Percentiles rank a stretch among this genome's conserved stretches.
phyloP scores from a whole-genome alignment of 73 alveolate species.

The Paramecium sonneborni region DNA sequence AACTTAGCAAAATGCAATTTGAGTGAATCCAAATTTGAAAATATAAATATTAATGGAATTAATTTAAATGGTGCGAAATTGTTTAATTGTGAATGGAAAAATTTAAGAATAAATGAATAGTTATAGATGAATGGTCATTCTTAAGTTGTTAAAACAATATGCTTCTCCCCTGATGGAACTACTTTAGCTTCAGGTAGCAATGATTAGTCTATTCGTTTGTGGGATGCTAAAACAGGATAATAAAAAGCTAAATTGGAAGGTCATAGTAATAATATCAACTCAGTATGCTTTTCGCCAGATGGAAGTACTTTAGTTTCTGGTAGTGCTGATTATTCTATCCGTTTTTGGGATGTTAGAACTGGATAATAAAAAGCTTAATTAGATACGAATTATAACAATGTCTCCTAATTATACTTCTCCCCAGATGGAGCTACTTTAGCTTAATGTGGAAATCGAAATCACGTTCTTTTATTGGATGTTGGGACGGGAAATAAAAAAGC shows the following conservation, averaged over 20 bases:
- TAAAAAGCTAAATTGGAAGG: background rate
- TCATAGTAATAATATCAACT: background rate
- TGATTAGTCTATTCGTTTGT: background rate
- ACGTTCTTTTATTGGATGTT: background rate
- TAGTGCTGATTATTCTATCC: background rate
- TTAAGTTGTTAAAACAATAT: background rate
- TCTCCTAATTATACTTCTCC: background rate
- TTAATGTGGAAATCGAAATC: background rate
- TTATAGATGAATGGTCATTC: background rate
- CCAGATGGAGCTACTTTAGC: background rate
- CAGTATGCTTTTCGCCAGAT: background rate
- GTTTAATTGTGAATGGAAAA: background rate
- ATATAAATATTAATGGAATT: background rate
- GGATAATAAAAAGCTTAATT: background rate
- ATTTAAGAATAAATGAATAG: background rate
- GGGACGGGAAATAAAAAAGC: background rate
- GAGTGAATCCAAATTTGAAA: background rate
- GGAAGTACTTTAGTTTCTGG: background rate
- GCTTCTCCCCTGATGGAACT: background rate
- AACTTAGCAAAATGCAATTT: background rate
- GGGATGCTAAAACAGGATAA: background rate
- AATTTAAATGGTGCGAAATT: background rate
- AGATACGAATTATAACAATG: background rate
- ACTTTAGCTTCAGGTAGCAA: background rate
- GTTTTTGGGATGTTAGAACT: background rate